Evolutionary conservation across 257 asterid genomes (phyloP).

Genomic region (Solanum virginianum): DNA sequence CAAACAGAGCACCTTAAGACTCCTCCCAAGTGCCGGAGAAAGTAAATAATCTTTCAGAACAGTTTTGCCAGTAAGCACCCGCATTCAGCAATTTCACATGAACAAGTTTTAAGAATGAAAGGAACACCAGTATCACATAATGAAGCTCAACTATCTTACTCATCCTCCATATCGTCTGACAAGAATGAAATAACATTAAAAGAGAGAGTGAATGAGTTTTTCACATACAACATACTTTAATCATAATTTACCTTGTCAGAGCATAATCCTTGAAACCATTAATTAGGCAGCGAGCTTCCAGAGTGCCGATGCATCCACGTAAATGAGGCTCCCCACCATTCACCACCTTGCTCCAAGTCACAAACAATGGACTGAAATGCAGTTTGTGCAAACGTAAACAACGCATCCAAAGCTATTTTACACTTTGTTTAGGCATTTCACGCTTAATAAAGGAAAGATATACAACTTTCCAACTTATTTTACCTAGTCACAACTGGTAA

Average conservation of each 20-base stretch:
- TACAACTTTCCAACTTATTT: too few relatives aligned
- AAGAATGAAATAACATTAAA: background rate
- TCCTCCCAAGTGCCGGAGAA: background rate
- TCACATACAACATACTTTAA: background rate
- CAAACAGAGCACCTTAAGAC: background rate
- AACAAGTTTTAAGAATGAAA: background rate
- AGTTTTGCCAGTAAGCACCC: background rate
- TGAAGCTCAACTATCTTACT: background rate
- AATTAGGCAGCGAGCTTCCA: constrained; percentile 66
- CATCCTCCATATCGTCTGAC: background rate
- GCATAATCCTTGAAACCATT: constrained; percentile 91
- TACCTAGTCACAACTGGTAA: background rate
- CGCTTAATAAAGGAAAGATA: background rate
- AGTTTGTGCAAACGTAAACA: background rate
- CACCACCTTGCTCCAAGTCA: constrained; percentile 82
- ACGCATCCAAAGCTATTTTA: background rate
- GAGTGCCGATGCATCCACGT: constrained; percentile 97
- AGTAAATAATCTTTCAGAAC: background rate
- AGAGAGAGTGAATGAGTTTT: background rate
- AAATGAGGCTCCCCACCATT: constrained; percentile 87
- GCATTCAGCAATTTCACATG: background rate
- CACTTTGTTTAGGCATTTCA: background rate
- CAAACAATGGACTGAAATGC: constrained; percentile 80
- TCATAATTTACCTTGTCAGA: constrained; percentile 53
- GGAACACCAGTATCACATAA: background rate